Conservation (phyloP, 2,329 filamentous ascomycete species). For the Chrysoporthe puriensis region DNA sequence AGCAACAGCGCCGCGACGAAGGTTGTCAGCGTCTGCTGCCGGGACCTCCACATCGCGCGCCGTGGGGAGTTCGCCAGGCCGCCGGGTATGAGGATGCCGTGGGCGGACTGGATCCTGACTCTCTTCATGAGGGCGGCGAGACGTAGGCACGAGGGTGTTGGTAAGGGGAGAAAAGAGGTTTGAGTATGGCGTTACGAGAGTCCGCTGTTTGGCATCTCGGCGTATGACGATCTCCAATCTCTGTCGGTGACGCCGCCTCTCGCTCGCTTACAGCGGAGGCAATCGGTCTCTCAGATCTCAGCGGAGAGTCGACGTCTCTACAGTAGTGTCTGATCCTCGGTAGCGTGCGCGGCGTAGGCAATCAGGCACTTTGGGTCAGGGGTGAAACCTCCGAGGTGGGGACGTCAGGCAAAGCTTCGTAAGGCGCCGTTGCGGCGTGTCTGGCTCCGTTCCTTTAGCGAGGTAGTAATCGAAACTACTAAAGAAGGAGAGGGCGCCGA, state of each 20-base stretch:
- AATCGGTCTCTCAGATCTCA: not conserved
- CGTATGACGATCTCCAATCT: not conserved
- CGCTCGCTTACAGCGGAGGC: no score
- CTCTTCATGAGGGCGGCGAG: constrained; percentile 21
- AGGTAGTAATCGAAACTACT: not conserved
- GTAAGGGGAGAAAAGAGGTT: not conserved
- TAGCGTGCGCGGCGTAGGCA: not conserved
- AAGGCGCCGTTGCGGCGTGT: constrained; percentile 14
- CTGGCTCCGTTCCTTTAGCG: not conserved
- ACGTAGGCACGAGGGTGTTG: not conserved
- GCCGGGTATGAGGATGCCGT: constrained; percentile 28
- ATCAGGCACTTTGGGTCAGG: constrained; percentile 7
- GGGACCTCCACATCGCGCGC: constrained; percentile 26
- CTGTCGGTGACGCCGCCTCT: not conserved
- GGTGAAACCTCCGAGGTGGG: constrained; percentile 5
- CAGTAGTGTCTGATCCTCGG: not conserved
- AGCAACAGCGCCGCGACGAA: constrained; percentile 24
- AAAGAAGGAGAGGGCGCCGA: not conserved
- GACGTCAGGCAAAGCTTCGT: not conserved
- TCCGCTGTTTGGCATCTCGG: constrained; percentile 20
- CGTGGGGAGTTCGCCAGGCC: constrained; percentile 23
- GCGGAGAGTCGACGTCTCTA: not conserved
- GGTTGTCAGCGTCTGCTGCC: constrained; percentile 24
- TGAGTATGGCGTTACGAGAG: constrained; percentile 7
- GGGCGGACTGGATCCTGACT: constrained; percentile 27